Evolutionary conservation across 768 basidiomycete species (phyloP).

Genomic region (Inosperma sp.): DNA sequence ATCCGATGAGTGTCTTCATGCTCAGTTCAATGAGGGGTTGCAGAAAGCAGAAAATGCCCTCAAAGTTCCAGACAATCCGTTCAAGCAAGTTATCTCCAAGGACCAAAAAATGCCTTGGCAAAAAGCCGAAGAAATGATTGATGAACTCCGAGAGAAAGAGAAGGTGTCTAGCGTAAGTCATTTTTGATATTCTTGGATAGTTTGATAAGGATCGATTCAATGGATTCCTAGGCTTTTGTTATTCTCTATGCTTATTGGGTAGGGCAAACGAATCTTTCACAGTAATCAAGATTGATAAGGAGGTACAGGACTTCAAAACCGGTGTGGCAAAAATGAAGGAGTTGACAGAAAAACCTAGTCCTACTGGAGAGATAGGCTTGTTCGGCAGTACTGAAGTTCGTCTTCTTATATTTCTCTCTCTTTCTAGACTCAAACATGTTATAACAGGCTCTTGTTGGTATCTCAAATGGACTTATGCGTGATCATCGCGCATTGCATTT

Average conservation of each 20-base stretch:
- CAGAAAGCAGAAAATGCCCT: slow-evolving; percentile 20
- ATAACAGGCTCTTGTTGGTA: slow-evolving; percentile 25
- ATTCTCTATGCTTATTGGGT: slow-evolving; percentile 32
- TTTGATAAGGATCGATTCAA: no score
- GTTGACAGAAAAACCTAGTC: slow-evolving; percentile 6
- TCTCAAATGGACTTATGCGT: no score
- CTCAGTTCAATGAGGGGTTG: slow-evolving; percentile 32
- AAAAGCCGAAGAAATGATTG: slow-evolving; percentile 22
- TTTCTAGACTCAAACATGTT: no score
- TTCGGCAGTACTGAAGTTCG: slow-evolving; percentile 14
- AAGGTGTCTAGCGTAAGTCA: slow-evolving; percentile 22
- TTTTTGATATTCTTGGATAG: background rate
- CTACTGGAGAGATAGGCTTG: slow-evolving; percentile 9
- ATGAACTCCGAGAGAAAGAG: slow-evolving; percentile 14
- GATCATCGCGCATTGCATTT: no score
- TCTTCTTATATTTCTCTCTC: background rate
- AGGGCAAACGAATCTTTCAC: background rate
- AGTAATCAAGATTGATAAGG: background rate
- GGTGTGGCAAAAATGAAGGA: slow-evolving; percentile 27
- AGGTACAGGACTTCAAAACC: slow-evolving; percentile 26
- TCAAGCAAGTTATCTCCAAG: background rate
- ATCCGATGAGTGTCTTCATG: slow-evolving; percentile 31
- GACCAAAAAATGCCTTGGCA: slow-evolving; percentile 24
- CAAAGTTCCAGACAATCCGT: background rate
- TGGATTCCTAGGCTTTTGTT: no score